Conservation (phyloP, 2,329 filamentous ascomycete genomes). For the Nothophoma quercina region DNA sequence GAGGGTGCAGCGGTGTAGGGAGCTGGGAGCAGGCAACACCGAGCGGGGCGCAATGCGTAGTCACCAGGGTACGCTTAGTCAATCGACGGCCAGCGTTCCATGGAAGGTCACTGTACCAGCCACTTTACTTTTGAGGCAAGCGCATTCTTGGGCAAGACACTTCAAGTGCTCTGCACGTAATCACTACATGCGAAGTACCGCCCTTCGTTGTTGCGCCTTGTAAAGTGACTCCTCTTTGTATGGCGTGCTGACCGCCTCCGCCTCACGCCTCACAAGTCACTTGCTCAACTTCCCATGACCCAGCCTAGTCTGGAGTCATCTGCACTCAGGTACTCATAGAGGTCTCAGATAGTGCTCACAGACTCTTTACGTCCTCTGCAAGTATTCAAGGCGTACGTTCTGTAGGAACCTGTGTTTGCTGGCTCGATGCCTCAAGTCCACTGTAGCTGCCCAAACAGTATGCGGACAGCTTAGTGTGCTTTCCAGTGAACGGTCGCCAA, state of each 20-base stretch:
- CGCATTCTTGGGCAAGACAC: constrained; percentile 22
- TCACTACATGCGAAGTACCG: constrained; percentile 26
- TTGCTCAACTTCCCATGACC: constrained; percentile 40
- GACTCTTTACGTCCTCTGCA: background rate
- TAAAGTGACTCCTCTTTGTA: constrained; percentile 35
- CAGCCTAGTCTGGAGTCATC: constrained; percentile 28
- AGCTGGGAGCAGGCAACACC: constrained; percentile 40
- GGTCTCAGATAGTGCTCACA: background rate
- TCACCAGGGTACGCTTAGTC: constrained; percentile 24
- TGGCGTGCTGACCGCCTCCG: constrained; percentile 41
- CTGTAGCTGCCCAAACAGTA: background rate
- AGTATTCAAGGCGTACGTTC: no score
- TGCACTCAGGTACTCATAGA: constrained; percentile 6
- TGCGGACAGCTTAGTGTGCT: background rate
- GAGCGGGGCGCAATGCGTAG: constrained; percentile 35
- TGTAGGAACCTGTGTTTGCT: no score
- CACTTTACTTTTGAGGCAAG: constrained; percentile 24
- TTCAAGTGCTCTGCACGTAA: constrained; percentile 7
- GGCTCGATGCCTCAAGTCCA: background rate
- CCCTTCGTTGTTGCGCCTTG: constrained; percentile 23
- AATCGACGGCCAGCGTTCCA: constrained; percentile 14
- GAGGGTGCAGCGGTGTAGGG: constrained; percentile 39
- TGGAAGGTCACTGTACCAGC: constrained; percentile 16
- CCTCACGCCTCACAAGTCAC: constrained; percentile 34
- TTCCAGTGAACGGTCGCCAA: background rate